Conservation (phyloP, 176 grass and related monocot genomes). For the Thinopyrum elongatum region DNA sequence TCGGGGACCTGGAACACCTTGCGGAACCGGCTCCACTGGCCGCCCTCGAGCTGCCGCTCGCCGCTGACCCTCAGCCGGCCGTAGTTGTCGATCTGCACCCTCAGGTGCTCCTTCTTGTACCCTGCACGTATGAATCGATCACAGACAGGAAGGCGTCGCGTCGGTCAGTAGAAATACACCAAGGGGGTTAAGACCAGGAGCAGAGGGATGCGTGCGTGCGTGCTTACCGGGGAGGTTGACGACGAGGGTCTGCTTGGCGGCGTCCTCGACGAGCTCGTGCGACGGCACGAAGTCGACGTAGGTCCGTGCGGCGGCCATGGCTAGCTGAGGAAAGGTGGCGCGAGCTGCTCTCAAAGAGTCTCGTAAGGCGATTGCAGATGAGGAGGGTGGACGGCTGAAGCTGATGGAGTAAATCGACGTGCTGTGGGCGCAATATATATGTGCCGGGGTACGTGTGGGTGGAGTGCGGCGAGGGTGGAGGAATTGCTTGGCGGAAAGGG, state of each 20-base stretch:
- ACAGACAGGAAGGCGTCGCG: background rate
- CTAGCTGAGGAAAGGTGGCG: background rate
- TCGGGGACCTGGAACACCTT: slow-evolving; percentile 37
- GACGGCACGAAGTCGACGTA: slow-evolving; percentile 32
- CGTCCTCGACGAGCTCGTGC: background rate
- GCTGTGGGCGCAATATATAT: background rate
- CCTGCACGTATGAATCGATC: background rate
- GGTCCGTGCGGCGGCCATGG: slow-evolving; percentile 20
- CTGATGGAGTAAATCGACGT: background rate
- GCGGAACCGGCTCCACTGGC: slow-evolving; percentile 37
- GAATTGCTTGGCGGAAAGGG: slow-evolving; percentile 25
- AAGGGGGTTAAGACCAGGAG: background rate
- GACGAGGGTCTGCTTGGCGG: slow-evolving; percentile 1
- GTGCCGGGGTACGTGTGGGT: background rate
- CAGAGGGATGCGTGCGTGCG: background rate
- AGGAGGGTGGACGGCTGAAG: background rate
- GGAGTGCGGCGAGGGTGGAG: slow-evolving; percentile 21
- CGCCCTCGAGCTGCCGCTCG: slow-evolving; percentile 18
- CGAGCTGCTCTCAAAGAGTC: background rate
- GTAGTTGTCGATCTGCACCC: slow-evolving; percentile 27
- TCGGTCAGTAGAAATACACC: background rate
- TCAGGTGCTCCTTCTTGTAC: slow-evolving; percentile 50
- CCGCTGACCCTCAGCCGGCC: slow-evolving; percentile 30
- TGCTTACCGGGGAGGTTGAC: slow-evolving; percentile 33
- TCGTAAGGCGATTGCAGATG: background rate